Conservation (phyloP, 2,329 filamentous ascomycete genomes). For the Phyllosticta citribraziliensis region DNA sequence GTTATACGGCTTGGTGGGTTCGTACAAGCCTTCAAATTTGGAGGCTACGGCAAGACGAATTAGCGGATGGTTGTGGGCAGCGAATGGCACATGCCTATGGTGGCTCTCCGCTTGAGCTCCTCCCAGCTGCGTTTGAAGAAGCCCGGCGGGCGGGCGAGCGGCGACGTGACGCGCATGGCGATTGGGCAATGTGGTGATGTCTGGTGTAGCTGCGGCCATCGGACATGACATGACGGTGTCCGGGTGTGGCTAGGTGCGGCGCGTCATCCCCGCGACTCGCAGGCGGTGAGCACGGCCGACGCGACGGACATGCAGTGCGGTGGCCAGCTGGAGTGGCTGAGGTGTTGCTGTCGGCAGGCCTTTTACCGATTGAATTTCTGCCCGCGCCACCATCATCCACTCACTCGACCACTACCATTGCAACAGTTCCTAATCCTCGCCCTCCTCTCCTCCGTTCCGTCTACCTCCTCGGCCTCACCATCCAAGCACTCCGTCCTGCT, state of each 20-base stretch:
- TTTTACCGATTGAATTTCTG: not conserved
- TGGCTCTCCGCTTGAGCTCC: constrained; percentile 48
- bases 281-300: not conserved
- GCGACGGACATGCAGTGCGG: not conserved
- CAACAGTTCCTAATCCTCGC: not conserved
- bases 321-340: too few relatives aligned
- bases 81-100: constrained; percentile 36
- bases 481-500: not conserved
- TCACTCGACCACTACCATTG: not conserved
- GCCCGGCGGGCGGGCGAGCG: constrained; percentile 26
- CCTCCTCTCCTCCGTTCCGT: not conserved
- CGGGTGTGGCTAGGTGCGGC: not conserved
- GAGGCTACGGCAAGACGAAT: constrained; percentile 42
- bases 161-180: constrained; percentile 2
- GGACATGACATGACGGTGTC: not conserved
- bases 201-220: not conserved
- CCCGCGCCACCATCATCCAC: not conserved
- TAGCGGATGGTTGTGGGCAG: constrained; percentile 17
- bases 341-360: not conserved
- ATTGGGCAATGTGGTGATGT: not conserved
- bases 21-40: constrained; percentile 59
- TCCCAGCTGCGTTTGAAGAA: constrained; percentile 51
- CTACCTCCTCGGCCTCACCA: not conserved
- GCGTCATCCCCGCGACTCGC: not conserved
- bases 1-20: constrained; percentile 52